These are phyloP conservation scores for Monosporozyma aerobia DNA, from an alignment of 805 yeast genomes.

Conservation along the genomic window DNA sequence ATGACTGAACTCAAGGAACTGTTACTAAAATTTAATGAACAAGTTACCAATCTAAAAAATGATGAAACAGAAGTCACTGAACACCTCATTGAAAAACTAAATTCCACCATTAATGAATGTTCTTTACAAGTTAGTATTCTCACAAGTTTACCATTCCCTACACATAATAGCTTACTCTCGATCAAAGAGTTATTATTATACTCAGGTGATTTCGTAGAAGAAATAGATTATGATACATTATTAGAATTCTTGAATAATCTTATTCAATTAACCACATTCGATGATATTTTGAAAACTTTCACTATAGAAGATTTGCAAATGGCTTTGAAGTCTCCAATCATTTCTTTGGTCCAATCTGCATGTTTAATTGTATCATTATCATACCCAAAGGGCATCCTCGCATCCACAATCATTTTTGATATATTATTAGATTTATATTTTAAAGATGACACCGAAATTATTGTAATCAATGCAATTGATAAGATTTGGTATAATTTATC, in stretches of 20 bases:
- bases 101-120: constrained; percentile 4
- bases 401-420: constrained; percentile 15
- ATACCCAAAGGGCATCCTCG: constrained; percentile 21
- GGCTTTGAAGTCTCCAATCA: constrained; percentile 17
- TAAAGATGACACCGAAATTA: constrained; percentile 13
- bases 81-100: neutral
- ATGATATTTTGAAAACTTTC: constrained; percentile 16
- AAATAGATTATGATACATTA: constrained; percentile 16
- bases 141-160: constrained; percentile 5
- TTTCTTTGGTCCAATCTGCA: constrained; percentile 14
- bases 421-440: constrained; percentile 17
- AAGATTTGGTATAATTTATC: constrained; percentile 10
- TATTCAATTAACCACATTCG: constrained; percentile 15
- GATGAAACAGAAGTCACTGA: neutral
- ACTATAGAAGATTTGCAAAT: constrained; percentile 15
- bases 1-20: neutral
- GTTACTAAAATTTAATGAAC: neutral
- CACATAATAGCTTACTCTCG: constrained; percentile 10
- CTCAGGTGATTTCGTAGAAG: neutral
- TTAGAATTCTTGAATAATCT: constrained; percentile 16
- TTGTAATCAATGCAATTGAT: constrained; percentile 21
- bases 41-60: neutral
- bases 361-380: constrained; percentile 22
- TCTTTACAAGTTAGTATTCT: constrained; percentile 15
- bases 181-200: constrained; percentile 13